Evolutionary conservation across 2,329 filamentous ascomycete species (phyloP), one percentile per base, ranked within the genome.

Genomic region (Tolypocladium inflatum): DNA sequence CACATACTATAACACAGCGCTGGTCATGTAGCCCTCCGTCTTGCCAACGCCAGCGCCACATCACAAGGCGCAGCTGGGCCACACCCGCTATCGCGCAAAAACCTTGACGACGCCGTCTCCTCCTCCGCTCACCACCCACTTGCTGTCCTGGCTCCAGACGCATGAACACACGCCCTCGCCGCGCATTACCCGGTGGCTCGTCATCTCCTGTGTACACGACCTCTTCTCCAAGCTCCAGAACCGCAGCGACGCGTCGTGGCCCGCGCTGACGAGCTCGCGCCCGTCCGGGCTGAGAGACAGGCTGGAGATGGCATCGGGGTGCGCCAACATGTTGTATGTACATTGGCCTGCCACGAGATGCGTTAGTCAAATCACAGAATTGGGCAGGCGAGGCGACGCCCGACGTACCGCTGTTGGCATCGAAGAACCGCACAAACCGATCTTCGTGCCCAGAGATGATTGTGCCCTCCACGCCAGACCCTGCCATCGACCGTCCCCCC

Each of bases 191-290:
- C 94, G 85, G 74, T 97, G 92, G 61, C 85, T 90, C 3, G 91
- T 95, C 66, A 99, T 91, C 71, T 97, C 94, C 73, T 99, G 94
- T 5, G 89, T 94, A 76, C 94, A 99, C 52, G 88, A 89, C 55
- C 94, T 85, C 78, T 96, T 99, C 73, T 99, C 94, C 26, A 99
- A 80, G 37, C 89, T 92, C 94, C 94, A 99, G 81, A 99, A 97
- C 35, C 94, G 88, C 58, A 99, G 84, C 58, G 90, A 94, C 56
- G 93, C 93, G 70, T 99, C 94, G 71, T 99, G 94, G 26, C 94
- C 94, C 1, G 91, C 94, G 52, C 91, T 97, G 54, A 99, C 93
- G 13, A 97, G 87, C 77, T 99, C 94, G 59, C 88, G 87, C 52
- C 93, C 92, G 68, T 97, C 93, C 17, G 93, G 94, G 64, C 91